These are phyloP conservation scores for Eutrema japonicum DNA, from an alignment of 345 rosid species.

Conservation along the genomic window DNA sequence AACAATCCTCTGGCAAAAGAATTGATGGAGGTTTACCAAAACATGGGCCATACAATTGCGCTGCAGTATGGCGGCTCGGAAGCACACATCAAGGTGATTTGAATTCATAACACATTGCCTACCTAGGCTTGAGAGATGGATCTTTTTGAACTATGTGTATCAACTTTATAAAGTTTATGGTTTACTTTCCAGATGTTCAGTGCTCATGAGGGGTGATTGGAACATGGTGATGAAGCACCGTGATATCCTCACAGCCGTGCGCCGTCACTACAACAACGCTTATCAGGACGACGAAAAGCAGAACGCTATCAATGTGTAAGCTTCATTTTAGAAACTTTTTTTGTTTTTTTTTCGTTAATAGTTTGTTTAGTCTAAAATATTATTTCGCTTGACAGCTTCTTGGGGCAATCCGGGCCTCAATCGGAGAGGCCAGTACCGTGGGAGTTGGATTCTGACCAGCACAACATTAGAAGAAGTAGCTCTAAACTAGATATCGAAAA, in stretches of 20 bases:
- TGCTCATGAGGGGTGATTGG: slow-evolving; percentile 41
- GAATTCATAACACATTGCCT: background rate
- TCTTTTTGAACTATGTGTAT: slow-evolving; percentile 13
- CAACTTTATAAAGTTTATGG: slow-evolving; percentile 13
- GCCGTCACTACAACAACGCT: slow-evolving; percentile 41
- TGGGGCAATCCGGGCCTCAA: slow-evolving; percentile 44
- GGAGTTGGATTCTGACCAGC: slow-evolving; percentile 44
- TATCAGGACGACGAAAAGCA: slow-evolving; percentile 38
- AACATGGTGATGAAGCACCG: slow-evolving; percentile 38
- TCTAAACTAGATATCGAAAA: slow-evolving; percentile 40
- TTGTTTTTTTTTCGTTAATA: background rate
- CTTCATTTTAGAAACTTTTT: background rate
- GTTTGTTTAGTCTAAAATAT: background rate
- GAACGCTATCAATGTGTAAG: slow-evolving; percentile 47
- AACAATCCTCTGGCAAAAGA: slow-evolving; percentile 66
- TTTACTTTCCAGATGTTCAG: slow-evolving; percentile 37
- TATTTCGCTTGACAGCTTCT: slow-evolving; percentile 38
- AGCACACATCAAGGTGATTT: slow-evolving; percentile 84
- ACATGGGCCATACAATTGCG: slow-evolving; percentile 88
- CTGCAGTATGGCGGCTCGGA: slow-evolving; percentile 95
- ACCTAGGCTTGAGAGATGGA: background rate
- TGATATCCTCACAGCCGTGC: slow-evolving; percentile 33
- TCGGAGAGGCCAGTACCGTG: slow-evolving; percentile 35
- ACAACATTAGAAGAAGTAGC: slow-evolving; percentile 35
- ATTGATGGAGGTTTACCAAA: slow-evolving; percentile 72